phyloP scores from a whole-genome alignment of 2,329 filamentous ascomycete species.

The Ophiocordyceps unilateralis region DNA sequence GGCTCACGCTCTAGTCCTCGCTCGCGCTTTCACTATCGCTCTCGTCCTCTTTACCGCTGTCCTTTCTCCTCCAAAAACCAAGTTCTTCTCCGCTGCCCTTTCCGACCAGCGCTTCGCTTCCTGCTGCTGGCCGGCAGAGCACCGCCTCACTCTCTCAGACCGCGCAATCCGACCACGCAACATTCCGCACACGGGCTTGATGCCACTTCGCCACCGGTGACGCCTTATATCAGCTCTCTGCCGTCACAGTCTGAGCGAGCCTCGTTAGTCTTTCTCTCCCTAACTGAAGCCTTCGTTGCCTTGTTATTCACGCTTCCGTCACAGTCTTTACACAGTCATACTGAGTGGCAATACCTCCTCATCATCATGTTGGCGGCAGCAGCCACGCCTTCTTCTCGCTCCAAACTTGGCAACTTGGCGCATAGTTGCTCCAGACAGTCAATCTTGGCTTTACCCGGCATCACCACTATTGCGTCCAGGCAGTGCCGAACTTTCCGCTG shows the following conservation, averaged over 20 bases:
- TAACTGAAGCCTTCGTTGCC: neutral
- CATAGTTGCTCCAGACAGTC: neutral
- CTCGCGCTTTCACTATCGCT: too few species aligned
- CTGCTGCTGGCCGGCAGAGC: neutral
- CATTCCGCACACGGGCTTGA: neutral
- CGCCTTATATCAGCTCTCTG: neutral
- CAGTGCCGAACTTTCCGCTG: conserved; percentile 24
- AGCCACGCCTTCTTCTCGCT: neutral
- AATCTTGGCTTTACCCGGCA: conserved; percentile 6
- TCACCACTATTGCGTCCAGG: conserved; percentile 19
- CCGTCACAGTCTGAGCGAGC: neutral
- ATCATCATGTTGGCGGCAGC: neutral
- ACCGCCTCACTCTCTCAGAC: neutral
- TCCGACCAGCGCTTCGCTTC: neutral
- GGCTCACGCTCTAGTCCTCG: too few species aligned
- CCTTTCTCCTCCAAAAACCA: neutral
- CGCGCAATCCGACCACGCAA: neutral
- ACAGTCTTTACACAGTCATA: neutral
- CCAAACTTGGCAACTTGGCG: neutral
- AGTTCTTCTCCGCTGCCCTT: neutral
- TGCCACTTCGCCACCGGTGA: neutral
- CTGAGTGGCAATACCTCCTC: too few species aligned
- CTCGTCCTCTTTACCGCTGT: neutral
- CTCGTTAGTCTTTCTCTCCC: neutral
- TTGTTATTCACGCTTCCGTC: neutral